Conservation (phyloP, 2,329 filamentous ascomycete genomes). For the Apiospora saccharicola region DNA sequence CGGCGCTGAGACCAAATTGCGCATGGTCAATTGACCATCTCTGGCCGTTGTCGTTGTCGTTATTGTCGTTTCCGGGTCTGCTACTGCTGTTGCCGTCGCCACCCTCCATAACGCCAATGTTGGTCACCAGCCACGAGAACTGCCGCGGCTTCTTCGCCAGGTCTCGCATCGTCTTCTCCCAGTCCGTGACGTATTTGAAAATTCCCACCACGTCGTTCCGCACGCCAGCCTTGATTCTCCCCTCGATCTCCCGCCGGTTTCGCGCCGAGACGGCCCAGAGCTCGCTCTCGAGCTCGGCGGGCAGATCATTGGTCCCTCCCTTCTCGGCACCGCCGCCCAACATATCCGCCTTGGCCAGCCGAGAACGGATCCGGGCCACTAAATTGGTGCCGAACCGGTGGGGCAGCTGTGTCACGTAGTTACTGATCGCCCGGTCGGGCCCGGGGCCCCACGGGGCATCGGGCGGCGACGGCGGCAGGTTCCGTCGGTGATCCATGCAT, state of each 20-base stretch:
- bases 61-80: neutral
- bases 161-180: conserved; percentile 40
- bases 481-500: conserved; percentile 32
- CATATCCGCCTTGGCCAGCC: neutral
- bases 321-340: neutral
- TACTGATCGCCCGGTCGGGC: conserved; percentile 31
- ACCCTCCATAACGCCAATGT: conserved; percentile 42
- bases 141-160: conserved; percentile 40
- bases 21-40: conserved; percentile 33
- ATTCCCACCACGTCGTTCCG: conserved; percentile 44
- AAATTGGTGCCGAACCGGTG: conserved; percentile 23
- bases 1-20: conserved; percentile 33
- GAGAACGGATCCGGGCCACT: neutral
- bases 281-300: conserved; percentile 27
- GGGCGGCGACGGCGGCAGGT: conserved; percentile 28
- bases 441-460: conserved; percentile 26
- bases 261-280: conserved; percentile 35
- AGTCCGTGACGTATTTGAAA: conserved; percentile 46
- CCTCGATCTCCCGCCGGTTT: conserved; percentile 39
- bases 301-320: neutral
- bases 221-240: conserved; percentile 37
- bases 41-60: neutral
- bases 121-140: conserved; percentile 45
- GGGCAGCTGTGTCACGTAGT: conserved; percentile 32
- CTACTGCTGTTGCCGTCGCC: neutral